These are phyloP conservation scores for Didymosphaeria variabile DNA, from an alignment of 2,329 filamentous ascomycete species.

Conservation along the genomic window DNA sequence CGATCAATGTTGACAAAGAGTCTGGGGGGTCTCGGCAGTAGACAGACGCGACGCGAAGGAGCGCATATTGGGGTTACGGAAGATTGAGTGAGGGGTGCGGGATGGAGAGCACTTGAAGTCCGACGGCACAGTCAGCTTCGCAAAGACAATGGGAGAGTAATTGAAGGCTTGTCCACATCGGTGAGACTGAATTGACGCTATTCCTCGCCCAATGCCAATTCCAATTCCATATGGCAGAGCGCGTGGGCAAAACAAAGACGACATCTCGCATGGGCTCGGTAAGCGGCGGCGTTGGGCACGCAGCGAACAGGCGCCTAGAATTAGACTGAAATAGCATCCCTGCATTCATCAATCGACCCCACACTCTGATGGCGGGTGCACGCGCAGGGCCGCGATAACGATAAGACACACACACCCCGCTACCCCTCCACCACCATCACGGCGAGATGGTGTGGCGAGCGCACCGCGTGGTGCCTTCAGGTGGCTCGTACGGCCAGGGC, in stretches of 20 bases:
- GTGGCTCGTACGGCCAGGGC: not conserved
- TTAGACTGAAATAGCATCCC: slow-evolving; percentile 9
- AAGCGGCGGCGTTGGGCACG: slow-evolving; percentile 10
- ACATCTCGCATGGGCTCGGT: not conserved
- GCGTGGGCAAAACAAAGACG: not conserved
- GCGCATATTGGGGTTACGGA: slow-evolving; percentile 9
- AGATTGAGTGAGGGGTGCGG: not conserved
- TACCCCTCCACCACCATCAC: slow-evolving; percentile 12
- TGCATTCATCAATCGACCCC: slow-evolving; percentile 13
- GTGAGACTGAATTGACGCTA: not conserved
- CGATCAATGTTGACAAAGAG: not conserved
- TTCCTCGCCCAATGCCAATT: not conserved
- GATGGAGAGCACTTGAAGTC: slow-evolving; percentile 7
- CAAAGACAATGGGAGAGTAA: not conserved
- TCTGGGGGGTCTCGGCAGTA: slow-evolving; percentile 5
- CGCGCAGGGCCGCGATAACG: slow-evolving; percentile 18
- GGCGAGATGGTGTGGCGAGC: slow-evolving; percentile 8
- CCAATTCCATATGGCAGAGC: not conserved
- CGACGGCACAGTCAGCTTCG: slow-evolving; percentile 10
- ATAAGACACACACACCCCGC: slow-evolving; percentile 13
- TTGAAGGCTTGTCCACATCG: not conserved
- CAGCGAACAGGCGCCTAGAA: slow-evolving; percentile 5
- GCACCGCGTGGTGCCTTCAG: slow-evolving; percentile 8
- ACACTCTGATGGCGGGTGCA: slow-evolving; percentile 16
- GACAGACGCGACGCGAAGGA: slow-evolving; percentile 10